Conservation (phyloP, 768 basidiomycete genomes). For the Gelatoporia subvermispora region DNA sequence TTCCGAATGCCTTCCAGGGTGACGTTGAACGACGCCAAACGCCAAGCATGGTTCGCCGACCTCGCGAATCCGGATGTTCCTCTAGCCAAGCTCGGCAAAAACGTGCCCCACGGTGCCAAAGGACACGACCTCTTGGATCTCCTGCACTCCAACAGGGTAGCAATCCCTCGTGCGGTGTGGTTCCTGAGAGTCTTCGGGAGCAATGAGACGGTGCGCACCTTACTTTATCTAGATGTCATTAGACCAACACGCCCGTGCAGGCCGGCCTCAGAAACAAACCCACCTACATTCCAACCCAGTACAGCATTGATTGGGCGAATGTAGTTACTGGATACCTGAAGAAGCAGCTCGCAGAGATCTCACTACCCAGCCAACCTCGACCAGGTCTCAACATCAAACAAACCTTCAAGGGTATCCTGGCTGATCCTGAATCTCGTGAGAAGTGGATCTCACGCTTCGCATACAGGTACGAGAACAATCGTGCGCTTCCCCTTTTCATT, state of each 20-base stretch:
- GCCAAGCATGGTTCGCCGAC: slow-evolving; percentile 80
- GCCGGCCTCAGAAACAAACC: slow-evolving; percentile 75
- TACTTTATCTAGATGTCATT: not conserved
- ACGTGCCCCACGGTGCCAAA: slow-evolving; percentile 82
- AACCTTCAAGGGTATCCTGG: slow-evolving; percentile 76
- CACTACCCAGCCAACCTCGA: slow-evolving; percentile 73
- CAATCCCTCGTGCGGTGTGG: slow-evolving; percentile 81
- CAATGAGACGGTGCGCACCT: slow-evolving; percentile 66
- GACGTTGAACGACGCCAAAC: slow-evolving; percentile 72
- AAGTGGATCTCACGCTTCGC: slow-evolving; percentile 76
- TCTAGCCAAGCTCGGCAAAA: slow-evolving; percentile 75
- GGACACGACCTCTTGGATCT: slow-evolving; percentile 81
- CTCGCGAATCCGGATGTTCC: slow-evolving; percentile 79
- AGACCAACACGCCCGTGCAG: slow-evolving; percentile 28
- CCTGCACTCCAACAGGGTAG: slow-evolving; percentile 69
- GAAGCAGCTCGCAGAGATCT: slow-evolving; percentile 77
- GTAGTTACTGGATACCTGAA: slow-evolving; percentile 77
- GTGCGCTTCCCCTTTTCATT: not conserved
- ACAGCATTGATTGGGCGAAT: slow-evolving; percentile 83
- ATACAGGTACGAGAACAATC: slow-evolving; percentile 52
- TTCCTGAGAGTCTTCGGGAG: slow-evolving; percentile 83
- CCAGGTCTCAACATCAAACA: slow-evolving; percentile 77
- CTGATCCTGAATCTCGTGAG: slow-evolving; percentile 65
- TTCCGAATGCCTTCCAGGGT: slow-evolving; percentile 83
- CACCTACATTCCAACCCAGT: slow-evolving; percentile 75